Percentiles rank a stretch among this genome's conserved stretches.
These are phyloP conservation scores for Populus euphratica DNA, from an alignment of 345 rosid genomes.

Conservation along the genomic window DNA sequence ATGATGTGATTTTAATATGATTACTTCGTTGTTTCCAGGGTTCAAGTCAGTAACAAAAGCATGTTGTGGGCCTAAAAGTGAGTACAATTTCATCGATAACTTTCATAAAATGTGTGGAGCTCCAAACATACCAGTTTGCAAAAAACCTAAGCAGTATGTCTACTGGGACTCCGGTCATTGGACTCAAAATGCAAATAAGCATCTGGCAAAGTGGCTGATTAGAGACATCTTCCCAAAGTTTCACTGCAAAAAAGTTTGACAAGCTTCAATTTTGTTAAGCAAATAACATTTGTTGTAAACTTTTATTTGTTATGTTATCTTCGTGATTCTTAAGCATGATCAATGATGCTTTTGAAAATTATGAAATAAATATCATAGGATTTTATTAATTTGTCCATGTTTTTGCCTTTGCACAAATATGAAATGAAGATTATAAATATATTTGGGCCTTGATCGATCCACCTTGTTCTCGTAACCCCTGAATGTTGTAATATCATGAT, in stretches of 20 bases:
- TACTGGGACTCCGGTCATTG: conserved; percentile 37
- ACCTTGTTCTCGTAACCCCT: too few relatives aligned
- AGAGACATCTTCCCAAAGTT: not conserved
- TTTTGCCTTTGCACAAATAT: too few relatives aligned
- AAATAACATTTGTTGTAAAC: too few relatives aligned
- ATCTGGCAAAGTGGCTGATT: not conserved
- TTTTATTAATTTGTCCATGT: too few relatives aligned
- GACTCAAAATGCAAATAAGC: conserved; percentile 2
- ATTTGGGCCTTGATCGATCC: too few relatives aligned
- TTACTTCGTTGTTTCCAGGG: not conserved
- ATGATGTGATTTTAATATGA: not conserved
- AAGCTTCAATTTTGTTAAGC: too few relatives aligned
- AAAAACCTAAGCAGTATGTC: not conserved
- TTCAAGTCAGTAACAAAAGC: not conserved
- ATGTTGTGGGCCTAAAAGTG: too few relatives aligned
- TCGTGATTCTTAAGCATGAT: too few relatives aligned
- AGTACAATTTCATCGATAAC: not conserved
- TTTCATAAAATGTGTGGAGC: conserved; percentile 16
- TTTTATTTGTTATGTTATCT: too few relatives aligned
- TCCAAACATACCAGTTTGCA: not conserved
- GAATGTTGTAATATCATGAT: too few relatives aligned
- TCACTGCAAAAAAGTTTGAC: not conserved
- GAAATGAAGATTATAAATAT: too few relatives aligned
- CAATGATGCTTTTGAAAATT: not conserved
- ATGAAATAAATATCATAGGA: too few relatives aligned